Base-by-base conservation (phyloP, 2,329 filamentous ascomycete genomes). In the Gnomoniopsis smithogilvyi region DNA sequence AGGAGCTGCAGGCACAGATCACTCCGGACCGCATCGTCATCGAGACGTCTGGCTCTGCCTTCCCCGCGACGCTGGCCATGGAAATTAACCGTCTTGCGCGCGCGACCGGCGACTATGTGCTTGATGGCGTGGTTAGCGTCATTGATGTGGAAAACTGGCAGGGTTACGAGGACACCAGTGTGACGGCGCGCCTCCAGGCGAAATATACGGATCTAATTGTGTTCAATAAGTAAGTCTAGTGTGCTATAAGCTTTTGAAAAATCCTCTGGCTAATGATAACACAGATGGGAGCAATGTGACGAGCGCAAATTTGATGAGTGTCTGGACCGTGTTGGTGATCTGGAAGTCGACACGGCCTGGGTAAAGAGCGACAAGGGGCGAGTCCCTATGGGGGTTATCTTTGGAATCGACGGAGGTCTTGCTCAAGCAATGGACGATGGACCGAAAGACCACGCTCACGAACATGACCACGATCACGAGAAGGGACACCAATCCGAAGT, bases 111-210 rank as follows among this genome's bases (percentile, higher is more conserved):
- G 74, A 77, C 30, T 96, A 92, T 68, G 80, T 85, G 6, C 82
- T 97, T 1, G 93, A 97, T 68, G 93, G 93, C 12, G 92, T 97
- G 54, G 85, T 96, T 63, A 91, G 86, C 66, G 92, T 96, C 22
- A 87, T 97, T 60, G 93, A 97, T 69, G 92, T 96, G 12, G 93
- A 96, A 81, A 97, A 97, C 70, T 97, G 92, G 92, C 78, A 86
- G 68, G 93, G 93, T 0, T 97, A 97, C 69, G 91, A 95, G 67
- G 92, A 96, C 72, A 96, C 90, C 24, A 92, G 88, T 60, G 94
- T 91, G 69, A 97, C 93, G 58, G 93, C 93, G 7, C 88, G 89
- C 69, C 80, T 96, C 65, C 93, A 97, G 79, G 93, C 92, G 3
- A 80, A 85, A 63, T 96, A 96, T 72, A 97, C 93, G 12, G 93